Conservation (phyloP, 352 stramenopile genomes). For the Pythium rhizo-oryzae region DNA sequence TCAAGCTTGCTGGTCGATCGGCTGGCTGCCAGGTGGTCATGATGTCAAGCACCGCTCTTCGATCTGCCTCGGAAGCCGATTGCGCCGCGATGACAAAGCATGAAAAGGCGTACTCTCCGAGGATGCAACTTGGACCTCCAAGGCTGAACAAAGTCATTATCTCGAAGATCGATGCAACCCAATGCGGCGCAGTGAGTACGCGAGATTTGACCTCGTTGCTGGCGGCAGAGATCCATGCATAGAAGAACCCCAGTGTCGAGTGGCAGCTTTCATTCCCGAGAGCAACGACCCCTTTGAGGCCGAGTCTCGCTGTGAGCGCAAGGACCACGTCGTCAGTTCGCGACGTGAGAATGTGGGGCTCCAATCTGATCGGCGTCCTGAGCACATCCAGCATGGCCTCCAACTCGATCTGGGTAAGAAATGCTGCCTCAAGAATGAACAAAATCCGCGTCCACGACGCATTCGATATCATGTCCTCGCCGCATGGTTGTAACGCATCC, state of each 20-base stretch:
- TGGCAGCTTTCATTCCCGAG: slow-evolving; percentile 1
- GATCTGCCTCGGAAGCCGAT: not conserved
- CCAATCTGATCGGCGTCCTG: too few relatives aligned
- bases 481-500: not conserved
- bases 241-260: not conserved
- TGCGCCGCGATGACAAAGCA: not conserved
- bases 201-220: not conserved
- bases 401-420: not conserved
- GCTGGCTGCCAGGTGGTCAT: not conserved
- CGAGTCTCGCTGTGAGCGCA: slow-evolving; percentile 8
- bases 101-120: not conserved
- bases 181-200: not conserved
- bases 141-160: not conserved
- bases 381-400: not conserved
- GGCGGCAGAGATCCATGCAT: not conserved
- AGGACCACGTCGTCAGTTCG: not conserved
- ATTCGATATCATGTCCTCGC: not conserved
- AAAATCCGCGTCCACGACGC: slow-evolving; percentile 1
- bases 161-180: slow-evolving; percentile 8
- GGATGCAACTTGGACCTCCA: too few relatives aligned
- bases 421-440: not conserved
- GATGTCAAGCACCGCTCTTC: not conserved
- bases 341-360: too few relatives aligned
- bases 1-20: not conserved
- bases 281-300: not conserved